A percentile compares a stretch with the other conserved stretches of the same genome.
phyloP scores from a whole-genome alignment of 2,329 filamentous ascomycete species.

The Metarhizium anisopliae region DNA sequence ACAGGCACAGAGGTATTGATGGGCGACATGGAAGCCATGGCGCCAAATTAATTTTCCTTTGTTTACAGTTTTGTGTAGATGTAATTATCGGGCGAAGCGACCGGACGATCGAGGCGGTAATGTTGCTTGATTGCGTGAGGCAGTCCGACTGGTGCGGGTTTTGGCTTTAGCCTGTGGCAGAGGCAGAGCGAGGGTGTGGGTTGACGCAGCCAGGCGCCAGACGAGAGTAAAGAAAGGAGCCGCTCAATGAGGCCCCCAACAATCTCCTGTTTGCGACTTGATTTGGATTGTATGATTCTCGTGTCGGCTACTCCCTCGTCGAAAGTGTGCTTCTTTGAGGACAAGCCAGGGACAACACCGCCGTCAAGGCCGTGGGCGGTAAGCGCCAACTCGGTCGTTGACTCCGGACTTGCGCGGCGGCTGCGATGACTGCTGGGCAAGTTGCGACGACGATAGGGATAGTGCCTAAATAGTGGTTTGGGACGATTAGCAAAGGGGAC shows the following conservation, averaged over 20 bases:
- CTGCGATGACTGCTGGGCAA: constrained; percentile 14
- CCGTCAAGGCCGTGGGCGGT: constrained; percentile 22
- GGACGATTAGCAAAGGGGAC: constrained; percentile 2
- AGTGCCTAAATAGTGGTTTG: neutral
- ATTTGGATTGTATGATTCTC: constrained; percentile 6
- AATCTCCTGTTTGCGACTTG: neutral
- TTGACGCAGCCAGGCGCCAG: constrained; percentile 13
- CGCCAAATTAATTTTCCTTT: neutral
- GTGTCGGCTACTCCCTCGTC: constrained; percentile 9
- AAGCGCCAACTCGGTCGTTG: constrained; percentile 22
- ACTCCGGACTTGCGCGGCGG: constrained; percentile 23
- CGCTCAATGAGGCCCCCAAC: neutral
- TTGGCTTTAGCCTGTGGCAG: constrained; percentile 13
- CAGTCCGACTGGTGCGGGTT: constrained; percentile 21
- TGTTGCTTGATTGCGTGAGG: constrained; percentile 13
- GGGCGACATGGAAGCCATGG: constrained; percentile 40
- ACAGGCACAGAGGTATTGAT: constrained; percentile 24
- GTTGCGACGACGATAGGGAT: neutral
- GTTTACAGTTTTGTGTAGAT: neutral
- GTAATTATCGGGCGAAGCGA: constrained; percentile 12
- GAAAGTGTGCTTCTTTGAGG: constrained; percentile 8
- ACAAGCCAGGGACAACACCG: constrained; percentile 16
- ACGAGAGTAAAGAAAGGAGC: constrained; percentile 9
- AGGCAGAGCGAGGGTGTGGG: constrained; percentile 7
- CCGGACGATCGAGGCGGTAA: constrained; percentile 11